Conservation (phyloP, 2,329 filamentous ascomycete species). For the Paraphaeosphaeria sporulosa region DNA sequence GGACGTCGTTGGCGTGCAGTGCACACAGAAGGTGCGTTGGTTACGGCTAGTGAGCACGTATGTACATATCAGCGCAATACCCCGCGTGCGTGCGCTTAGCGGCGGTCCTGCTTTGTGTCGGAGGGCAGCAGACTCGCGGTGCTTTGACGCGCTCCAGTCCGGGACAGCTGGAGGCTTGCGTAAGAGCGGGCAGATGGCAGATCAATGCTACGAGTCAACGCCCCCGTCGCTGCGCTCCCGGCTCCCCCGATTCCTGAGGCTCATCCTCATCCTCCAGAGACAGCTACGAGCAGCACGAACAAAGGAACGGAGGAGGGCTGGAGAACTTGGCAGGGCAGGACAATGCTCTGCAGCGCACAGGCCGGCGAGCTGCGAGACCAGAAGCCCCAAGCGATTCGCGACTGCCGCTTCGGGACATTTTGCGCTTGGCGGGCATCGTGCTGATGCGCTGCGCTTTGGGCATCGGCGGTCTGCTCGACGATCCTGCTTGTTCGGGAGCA, state of each 20-base stretch:
- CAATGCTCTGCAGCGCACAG: neutral
- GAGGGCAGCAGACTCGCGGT: neutral
- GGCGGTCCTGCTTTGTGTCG: too few relatives aligned
- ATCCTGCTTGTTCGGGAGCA: slow-evolving; percentile 1
- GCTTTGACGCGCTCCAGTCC: too few relatives aligned
- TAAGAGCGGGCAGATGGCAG: neutral
- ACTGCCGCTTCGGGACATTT: neutral
- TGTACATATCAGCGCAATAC: too few relatives aligned
- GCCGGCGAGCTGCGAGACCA: neutral
- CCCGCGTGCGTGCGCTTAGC: too few relatives aligned
- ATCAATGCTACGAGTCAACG: too few relatives aligned
- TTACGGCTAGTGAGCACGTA: too few relatives aligned
- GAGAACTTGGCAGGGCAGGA: neutral
- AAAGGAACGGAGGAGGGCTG: neutral
- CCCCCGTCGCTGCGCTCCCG: neutral
- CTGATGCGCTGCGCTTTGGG: neutral
- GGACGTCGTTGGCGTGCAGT: neutral
- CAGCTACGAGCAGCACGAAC: neutral
- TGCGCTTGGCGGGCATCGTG: neutral
- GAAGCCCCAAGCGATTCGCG: neutral
- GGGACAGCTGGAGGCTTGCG: neutral
- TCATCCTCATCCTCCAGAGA: too few relatives aligned
- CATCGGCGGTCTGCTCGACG: neutral
- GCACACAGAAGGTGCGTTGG: neutral
- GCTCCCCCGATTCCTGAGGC: neutral